Percentiles rank a stretch among this genome's conserved stretches.
These are phyloP conservation scores for Camelina sativa DNA, from an alignment of 345 rosid genomes.

Conservation along the genomic window DNA sequence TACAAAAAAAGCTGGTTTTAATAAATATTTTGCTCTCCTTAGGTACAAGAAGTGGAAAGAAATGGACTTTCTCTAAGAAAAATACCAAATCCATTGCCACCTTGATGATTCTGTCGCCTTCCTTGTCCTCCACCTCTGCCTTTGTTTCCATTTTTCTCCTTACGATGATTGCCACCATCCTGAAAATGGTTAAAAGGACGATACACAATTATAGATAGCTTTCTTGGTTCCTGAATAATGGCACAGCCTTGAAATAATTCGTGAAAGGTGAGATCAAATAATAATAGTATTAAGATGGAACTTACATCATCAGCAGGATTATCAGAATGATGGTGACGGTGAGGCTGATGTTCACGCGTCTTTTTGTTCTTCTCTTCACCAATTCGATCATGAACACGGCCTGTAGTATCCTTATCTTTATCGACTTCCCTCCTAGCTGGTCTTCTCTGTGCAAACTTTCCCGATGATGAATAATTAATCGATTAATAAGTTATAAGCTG, in stretches of 20 bases:
- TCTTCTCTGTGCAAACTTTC: slow-evolving; percentile 62
- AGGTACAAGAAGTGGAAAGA: neutral
- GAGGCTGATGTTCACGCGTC: slow-evolving; percentile 50
- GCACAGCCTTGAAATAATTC: neutral
- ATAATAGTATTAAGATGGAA: neutral
- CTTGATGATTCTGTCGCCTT: slow-evolving; percentile 59
- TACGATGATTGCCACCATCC: slow-evolving; percentile 50
- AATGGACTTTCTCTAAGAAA: neutral
- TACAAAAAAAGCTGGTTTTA: neutral
- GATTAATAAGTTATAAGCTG: slow-evolving; percentile 1
- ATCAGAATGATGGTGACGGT: slow-evolving; percentile 51
- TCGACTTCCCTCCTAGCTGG: slow-evolving; percentile 65
- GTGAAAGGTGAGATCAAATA: neutral
- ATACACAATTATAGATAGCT: neutral
- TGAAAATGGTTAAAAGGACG: slow-evolving; percentile 35
- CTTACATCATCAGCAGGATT: slow-evolving; percentile 68
- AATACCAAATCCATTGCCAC: slow-evolving; percentile 58
- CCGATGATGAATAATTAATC: slow-evolving; percentile 45
- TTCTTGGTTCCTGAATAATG: neutral
- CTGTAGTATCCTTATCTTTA: slow-evolving; percentile 53
- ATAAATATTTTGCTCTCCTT: neutral
- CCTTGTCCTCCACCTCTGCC: slow-evolving; percentile 55
- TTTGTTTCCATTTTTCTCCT: slow-evolving; percentile 59
- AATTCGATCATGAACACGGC: slow-evolving; percentile 50
- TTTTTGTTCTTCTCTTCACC: slow-evolving; percentile 60